phyloP scores from a whole-genome alignment of 2,329 filamentous ascomycete species.

The Zalaria obscura region DNA sequence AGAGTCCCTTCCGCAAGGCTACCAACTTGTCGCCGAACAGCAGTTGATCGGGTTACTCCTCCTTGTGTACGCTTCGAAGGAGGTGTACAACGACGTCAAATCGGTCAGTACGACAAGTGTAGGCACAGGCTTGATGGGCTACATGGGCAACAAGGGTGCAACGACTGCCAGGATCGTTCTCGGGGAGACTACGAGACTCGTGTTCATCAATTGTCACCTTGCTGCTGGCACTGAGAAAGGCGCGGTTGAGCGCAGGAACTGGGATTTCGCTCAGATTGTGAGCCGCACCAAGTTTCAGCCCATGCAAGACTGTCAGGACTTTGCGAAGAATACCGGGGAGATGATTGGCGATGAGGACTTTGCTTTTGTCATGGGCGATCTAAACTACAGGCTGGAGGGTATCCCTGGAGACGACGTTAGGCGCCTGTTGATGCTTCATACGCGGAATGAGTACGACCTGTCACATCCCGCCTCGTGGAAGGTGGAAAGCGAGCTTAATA shows the following conservation, averaged over 20 bases:
- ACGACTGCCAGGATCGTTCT: constrained; percentile 69
- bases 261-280: constrained; percentile 73
- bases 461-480: constrained; percentile 19
- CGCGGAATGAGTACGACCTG: constrained; percentile 59
- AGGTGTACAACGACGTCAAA: constrained; percentile 58
- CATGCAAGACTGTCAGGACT: constrained; percentile 49
- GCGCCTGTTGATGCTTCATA: constrained; percentile 68
- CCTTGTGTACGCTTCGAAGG: constrained; percentile 71
- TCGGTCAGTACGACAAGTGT: constrained; percentile 72
- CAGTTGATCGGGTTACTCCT: constrained; percentile 78
- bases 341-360: constrained; percentile 83
- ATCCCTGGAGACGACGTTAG: constrained; percentile 85
- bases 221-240: constrained; percentile 71
- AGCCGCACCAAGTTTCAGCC: constrained; percentile 66
- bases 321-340: constrained; percentile 43
- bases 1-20: constrained; percentile 60
- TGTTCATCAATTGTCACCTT: constrained; percentile 86
- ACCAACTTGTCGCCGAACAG: constrained; percentile 62
- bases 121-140: constrained; percentile 80
- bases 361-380: constrained; percentile 88
- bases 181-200: constrained; percentile 75
- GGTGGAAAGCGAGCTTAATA: constrained; percentile 19
- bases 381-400: constrained; percentile 85
- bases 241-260: constrained; percentile 70
- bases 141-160: constrained; percentile 92